phyloP scores from a whole-genome alignment of 441 rosid species.

The Hypseocharis bilobata region DNA sequence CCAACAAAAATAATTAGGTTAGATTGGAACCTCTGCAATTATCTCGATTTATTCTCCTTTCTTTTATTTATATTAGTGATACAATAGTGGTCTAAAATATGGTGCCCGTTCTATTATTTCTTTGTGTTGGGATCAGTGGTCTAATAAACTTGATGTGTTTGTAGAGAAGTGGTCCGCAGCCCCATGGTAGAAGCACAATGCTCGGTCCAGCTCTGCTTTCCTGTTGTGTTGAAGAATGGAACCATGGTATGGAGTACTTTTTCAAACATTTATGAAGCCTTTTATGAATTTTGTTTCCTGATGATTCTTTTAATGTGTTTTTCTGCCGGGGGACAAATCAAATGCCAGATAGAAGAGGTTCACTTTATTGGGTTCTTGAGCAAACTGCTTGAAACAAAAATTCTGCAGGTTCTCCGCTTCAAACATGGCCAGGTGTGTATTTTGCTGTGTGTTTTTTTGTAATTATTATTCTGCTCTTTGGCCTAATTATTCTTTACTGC shows the following conservation, averaged over 20 bases:
- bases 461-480: conserved; percentile 11
- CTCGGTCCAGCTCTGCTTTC: conserved; percentile 88
- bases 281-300: conserved; percentile 9
- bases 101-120: background rate
- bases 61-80: conserved; percentile 5
- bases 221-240: conserved; percentile 80
- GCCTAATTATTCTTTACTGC: conserved; percentile 20
- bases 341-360: conserved; percentile 69
- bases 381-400: conserved; percentile 83
- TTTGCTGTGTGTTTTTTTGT: conserved; percentile 14
- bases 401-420: conserved; percentile 80
- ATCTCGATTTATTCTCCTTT: background rate
- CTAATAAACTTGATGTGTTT: conserved; percentile 25
- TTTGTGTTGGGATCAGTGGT: conserved; percentile 3
- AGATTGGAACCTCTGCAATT: conserved; percentile 32
- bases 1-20: conserved; percentile 63
- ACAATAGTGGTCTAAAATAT: background rate
- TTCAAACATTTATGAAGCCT: conserved; percentile 8
- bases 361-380: conserved; percentile 68
- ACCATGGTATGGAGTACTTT: conserved; percentile 46
- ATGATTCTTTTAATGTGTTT: conserved; percentile 2
- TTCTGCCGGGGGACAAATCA: conserved; percentile 16
- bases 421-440: conserved; percentile 72
- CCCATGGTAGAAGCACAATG: conserved; percentile 95
- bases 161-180: conserved; percentile 73